Evolutionary conservation across 176 grass and related monocot species (phyloP).

Genomic region (Puccinellia tenuiflora): DNA sequence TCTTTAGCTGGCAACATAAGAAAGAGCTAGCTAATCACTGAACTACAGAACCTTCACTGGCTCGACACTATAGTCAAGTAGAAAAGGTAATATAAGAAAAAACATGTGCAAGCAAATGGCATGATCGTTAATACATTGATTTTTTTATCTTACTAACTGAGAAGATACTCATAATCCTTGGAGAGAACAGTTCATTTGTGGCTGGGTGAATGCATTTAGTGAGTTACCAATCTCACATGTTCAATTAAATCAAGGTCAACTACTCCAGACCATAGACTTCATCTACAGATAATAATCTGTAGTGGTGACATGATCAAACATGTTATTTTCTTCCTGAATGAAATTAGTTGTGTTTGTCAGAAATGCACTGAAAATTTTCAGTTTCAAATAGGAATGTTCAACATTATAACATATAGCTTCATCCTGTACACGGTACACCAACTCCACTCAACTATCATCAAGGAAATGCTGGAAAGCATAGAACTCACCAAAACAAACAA

Average conservation of each 20-base stretch:
- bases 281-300: neutral
- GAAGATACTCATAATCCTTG: neutral
- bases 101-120: neutral
- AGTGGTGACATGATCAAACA: neutral
- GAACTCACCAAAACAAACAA: too few species aligned
- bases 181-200: neutral
- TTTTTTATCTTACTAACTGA: neutral
- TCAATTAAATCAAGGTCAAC: neutral
- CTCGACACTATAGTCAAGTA: too few species aligned
- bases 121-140: neutral
- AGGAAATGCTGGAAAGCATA: neutral
- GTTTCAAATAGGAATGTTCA: too few species aligned
- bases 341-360: too few species aligned
- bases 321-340: neutral
- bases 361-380: too few species aligned
- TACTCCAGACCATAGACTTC: neutral
- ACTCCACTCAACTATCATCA: neutral
- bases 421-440: too few species aligned
- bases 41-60: too few species aligned
- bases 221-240: neutral
- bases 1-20: too few species aligned
- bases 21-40: neutral
- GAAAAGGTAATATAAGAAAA: neutral
- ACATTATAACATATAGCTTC: too few species aligned
- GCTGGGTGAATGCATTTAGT: neutral